Percentiles rank a stretch among this genome's conserved stretches.
phyloP scores from a whole-genome alignment of 257 asterid genomes.

The Salvia splendens region DNA sequence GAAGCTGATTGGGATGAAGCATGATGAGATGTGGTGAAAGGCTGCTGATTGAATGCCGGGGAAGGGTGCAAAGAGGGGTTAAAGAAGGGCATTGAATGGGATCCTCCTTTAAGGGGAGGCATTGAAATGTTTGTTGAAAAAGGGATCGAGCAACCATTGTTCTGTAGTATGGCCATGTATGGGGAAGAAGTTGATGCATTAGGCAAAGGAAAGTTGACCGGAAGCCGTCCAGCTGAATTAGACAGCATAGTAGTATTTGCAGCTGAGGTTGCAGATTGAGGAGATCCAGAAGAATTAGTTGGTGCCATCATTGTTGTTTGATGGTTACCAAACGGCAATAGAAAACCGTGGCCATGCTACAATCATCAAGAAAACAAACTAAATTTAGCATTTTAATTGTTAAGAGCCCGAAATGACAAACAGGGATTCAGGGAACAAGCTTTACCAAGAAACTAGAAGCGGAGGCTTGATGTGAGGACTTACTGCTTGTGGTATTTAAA shows the following conservation, averaged over 20 bases:
- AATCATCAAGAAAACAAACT: conserved; percentile 18
- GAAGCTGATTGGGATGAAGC: conserved; percentile 32
- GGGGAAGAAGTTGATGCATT: conserved; percentile 36
- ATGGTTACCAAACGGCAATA: conserved; percentile 43
- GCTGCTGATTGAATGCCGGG: conserved; percentile 40
- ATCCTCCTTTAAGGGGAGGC: conserved; percentile 39
- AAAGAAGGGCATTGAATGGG: conserved; percentile 37
- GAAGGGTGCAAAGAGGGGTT: conserved; percentile 45
- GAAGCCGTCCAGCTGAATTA: conserved; percentile 37
- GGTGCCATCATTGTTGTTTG: conserved; percentile 36
- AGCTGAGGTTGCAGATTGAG: conserved; percentile 37
- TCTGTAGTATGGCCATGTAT: conserved; percentile 46
- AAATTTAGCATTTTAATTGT: neutral
- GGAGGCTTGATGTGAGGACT: conserved; percentile 37
- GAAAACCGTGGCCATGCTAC: conserved; percentile 43
- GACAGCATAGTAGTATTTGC: conserved; percentile 35
- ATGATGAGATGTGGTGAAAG: conserved; percentile 34
- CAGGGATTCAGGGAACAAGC: neutral
- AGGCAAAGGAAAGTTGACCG: conserved; percentile 36
- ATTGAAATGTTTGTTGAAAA: conserved; percentile 37
- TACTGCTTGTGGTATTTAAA: conserved; percentile 31
- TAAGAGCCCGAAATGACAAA: conserved; percentile 17
- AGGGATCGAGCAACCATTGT: conserved; percentile 42
- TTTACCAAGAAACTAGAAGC: conserved; percentile 47
- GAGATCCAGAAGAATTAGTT: conserved; percentile 37